These are phyloP conservation scores for Tranzscheliella williamsii DNA, from an alignment of 1,284 basidiomycete species.

Conservation along the genomic window DNA sequence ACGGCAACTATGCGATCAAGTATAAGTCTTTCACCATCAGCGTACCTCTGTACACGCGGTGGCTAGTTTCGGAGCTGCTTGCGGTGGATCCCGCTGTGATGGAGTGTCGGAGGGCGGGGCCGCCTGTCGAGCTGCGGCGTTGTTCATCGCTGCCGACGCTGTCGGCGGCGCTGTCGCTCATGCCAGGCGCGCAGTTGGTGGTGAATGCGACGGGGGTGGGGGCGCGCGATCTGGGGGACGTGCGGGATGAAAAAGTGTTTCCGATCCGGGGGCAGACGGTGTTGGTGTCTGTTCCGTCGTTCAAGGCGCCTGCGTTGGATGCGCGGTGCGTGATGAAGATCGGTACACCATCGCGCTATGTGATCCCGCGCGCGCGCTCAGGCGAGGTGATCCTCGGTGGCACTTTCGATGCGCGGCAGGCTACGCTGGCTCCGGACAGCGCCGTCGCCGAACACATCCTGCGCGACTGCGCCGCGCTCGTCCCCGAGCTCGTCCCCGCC, in stretches of 20 bases:
- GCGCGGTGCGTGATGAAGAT: constrained; percentile 44
- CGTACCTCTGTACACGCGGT: constrained; percentile 42
- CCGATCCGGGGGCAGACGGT: constrained; percentile 87
- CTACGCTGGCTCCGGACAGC: constrained; percentile 60
- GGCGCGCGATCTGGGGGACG: constrained; percentile 41
- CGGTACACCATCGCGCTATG: constrained; percentile 60
- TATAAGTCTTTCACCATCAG: constrained; percentile 45
- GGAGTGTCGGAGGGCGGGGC: constrained; percentile 8
- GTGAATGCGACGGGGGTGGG: constrained; percentile 64
- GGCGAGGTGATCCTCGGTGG: constrained; percentile 67
- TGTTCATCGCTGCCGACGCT: constrained; percentile 20
- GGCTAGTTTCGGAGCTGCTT: constrained; percentile 41
- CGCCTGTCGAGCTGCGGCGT: constrained; percentile 31
- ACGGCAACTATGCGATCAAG: constrained; percentile 18
- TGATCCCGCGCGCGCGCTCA: constrained; percentile 66
- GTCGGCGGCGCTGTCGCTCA: constrained; percentile 7
- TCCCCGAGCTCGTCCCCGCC: constrained; percentile 40
- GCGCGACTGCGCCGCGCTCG: constrained; percentile 56
- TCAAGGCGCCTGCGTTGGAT: constrained; percentile 3
- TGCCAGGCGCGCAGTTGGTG: constrained; percentile 49
- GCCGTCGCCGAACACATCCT: constrained; percentile 64
- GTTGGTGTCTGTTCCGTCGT: constrained; percentile 71
- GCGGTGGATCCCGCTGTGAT: constrained; percentile 2
- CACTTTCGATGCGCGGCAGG: constrained; percentile 63
- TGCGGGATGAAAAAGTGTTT: constrained; percentile 74